Evolutionary conservation across 768 basidiomycete species (phyloP).

Genomic region (Mrakia gelida): DNA sequence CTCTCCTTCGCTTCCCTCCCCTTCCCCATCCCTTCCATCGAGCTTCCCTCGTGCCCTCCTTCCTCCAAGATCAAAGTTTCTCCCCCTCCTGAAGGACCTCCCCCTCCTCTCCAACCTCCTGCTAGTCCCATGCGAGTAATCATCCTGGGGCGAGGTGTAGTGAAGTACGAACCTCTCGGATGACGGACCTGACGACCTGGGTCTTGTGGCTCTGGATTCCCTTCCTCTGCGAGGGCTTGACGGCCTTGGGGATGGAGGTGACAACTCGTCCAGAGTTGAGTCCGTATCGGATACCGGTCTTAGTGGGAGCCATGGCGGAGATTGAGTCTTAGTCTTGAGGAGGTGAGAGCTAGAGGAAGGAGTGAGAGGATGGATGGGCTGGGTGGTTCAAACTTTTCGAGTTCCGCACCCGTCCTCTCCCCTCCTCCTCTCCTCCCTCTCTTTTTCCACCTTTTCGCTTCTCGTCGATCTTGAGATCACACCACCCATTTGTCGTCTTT

Average conservation of each 20-base stretch:
- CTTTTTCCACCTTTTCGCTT: not conserved
- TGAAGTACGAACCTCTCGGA: conserved; percentile 86
- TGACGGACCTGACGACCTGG: conserved; percentile 85
- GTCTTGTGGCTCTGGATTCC: conserved; percentile 80
- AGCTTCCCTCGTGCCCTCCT: not conserved
- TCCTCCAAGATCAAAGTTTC: conserved; percentile 7
- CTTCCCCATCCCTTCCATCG: not conserved
- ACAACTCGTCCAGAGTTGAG: conserved; percentile 85
- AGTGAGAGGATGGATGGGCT: too few species aligned
- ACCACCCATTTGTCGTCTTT: too few species aligned
- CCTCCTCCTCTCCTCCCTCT: not conserved
- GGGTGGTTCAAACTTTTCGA: not conserved
- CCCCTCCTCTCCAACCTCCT: not conserved
- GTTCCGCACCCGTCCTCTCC: too few species aligned
- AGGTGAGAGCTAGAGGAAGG: not conserved
- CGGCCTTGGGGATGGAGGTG: conserved; percentile 68
- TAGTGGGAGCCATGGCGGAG: conserved; percentile 13
- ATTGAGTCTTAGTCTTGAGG: not conserved
- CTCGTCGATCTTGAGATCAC: too few species aligned
- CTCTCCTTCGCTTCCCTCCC: not conserved
- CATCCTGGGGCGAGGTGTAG: not conserved
- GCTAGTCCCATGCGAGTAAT: not conserved
- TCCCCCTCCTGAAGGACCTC: not conserved
- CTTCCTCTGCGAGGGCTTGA: conserved; percentile 85
- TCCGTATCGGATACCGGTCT: conserved; percentile 59